phyloP scores from a whole-genome alignment of 805 yeast genomes.

The Barnettozyma vustinii region DNA sequence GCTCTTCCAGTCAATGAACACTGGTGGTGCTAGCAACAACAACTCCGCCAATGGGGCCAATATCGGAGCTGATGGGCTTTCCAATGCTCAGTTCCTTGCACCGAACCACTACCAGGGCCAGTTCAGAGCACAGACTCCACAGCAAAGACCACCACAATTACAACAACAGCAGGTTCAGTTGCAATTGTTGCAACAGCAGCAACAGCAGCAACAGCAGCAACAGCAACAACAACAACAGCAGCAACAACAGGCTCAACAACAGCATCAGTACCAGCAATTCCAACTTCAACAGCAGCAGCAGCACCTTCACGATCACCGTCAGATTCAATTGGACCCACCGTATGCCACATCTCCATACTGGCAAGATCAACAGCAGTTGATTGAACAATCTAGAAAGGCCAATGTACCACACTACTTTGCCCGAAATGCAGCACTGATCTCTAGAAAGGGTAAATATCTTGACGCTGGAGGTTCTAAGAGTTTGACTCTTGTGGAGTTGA shows the following conservation, averaged over 20 bases:
- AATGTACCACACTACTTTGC: conserved; percentile 78
- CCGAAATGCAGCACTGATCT: conserved; percentile 69
- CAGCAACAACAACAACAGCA: conserved; percentile 16
- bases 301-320: conserved; percentile 14
- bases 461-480: conserved; percentile 14
- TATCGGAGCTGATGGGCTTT: conserved; percentile 19
- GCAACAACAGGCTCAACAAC: conserved; percentile 12
- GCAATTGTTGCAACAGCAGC: conserved; percentile 25
- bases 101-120: conserved; percentile 37
- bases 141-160: conserved; percentile 23
- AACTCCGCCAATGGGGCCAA: neutral
- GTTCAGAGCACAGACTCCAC: conserved; percentile 31
- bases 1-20: conserved; percentile 18
- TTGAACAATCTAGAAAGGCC: conserved; percentile 63
- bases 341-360: conserved; percentile 45
- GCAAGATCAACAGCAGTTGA: conserved; percentile 77
- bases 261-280: conserved; percentile 12
- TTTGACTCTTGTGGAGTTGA: conserved; percentile 34
- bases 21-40: conserved; percentile 8
- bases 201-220: conserved; percentile 28
- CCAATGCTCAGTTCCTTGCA: conserved; percentile 33
- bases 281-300: conserved; percentile 30
- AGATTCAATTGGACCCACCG: conserved; percentile 30
- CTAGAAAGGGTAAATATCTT: conserved; percentile 33
- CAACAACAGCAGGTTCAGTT: conserved; percentile 26